A percentile compares a stretch with the other conserved stretches of the same genome.
phyloP scores from a whole-genome alignment of 768 basidiomycete species.

The Boletus patriciae region DNA sequence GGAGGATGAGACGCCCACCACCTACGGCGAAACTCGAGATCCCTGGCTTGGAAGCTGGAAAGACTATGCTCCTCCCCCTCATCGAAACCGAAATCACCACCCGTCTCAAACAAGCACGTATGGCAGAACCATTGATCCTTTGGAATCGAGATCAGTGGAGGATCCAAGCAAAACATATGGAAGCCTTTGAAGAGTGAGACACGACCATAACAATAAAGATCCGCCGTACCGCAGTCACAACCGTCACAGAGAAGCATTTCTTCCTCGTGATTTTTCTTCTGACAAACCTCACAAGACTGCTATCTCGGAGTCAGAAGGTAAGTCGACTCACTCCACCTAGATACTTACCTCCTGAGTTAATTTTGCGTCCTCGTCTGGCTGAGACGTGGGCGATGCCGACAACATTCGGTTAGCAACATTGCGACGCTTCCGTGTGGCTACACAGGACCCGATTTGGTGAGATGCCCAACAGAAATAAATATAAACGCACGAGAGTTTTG shows the following conservation, averaged over 20 bases:
- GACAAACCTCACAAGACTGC: conserved; percentile 93
- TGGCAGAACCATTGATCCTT: conserved; percentile 97
- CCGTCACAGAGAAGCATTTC: conserved; percentile 92
- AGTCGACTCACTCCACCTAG: conserved; percentile 16
- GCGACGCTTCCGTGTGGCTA: conserved; percentile 37
- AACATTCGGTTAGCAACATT: conserved; percentile 23
- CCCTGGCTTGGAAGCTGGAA: conserved; percentile 88
- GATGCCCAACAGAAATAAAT: neutral
- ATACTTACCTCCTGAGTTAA: conserved; percentile 52
- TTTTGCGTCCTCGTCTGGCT: conserved; percentile 40
- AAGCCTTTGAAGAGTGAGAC: conserved; percentile 58
- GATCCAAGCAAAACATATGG: conserved; percentile 96
- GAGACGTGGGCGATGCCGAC: conserved; percentile 23
- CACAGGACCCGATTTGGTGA: conserved; percentile 19
- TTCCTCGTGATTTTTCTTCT: conserved; percentile 82
- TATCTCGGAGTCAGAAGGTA: conserved; percentile 35
- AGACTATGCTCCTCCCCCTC: conserved; percentile 96
- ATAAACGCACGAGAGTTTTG: conserved; percentile 40
- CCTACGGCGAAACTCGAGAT: conserved; percentile 80
- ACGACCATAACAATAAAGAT: conserved; percentile 15
- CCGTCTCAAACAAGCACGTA: conserved; percentile 85
- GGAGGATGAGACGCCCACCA: conserved; percentile 88
- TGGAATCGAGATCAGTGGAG: conserved; percentile 81
- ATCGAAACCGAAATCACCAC: conserved; percentile 97
- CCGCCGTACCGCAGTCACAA: conserved; percentile 68